Percentiles rank a stretch among this genome's conserved stretches.
Conservation (phyloP, 2,329 filamentous ascomycete species). For the Colletotrichum lini region DNA sequence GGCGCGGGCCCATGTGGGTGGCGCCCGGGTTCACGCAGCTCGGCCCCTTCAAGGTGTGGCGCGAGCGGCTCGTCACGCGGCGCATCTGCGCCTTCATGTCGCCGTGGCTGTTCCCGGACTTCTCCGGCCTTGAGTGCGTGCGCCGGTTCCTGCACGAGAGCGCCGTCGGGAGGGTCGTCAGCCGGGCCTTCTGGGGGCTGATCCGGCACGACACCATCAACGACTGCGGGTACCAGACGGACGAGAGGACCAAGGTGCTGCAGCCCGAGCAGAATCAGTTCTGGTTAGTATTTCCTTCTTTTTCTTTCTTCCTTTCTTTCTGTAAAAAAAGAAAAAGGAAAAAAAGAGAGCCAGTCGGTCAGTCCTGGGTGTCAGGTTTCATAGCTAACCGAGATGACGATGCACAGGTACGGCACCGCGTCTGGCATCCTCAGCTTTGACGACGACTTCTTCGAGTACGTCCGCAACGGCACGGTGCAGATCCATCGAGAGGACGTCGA, state of each 20-base stretch:
- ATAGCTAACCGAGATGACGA: not conserved
- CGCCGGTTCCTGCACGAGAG: constrained; percentile 45
- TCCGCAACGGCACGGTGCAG: constrained; percentile 66
- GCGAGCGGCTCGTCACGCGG: constrained; percentile 64
- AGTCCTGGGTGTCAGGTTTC: too few species aligned
- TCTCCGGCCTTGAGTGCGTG: constrained; percentile 46
- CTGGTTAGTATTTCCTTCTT: constrained; percentile 52
- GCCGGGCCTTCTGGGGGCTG: constrained; percentile 66
- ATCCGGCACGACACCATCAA: constrained; percentile 50
- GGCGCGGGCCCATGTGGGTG: constrained; percentile 70
- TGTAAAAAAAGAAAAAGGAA: too few species aligned
- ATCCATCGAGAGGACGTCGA: constrained; percentile 70
- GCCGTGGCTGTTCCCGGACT: constrained; percentile 45
- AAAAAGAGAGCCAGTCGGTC: too few species aligned
- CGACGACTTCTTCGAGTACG: constrained; percentile 68
- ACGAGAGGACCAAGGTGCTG: constrained; percentile 52
- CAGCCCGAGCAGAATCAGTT: constrained; percentile 62
- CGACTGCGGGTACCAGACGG: constrained; percentile 54
- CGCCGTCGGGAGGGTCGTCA: constrained; percentile 48
- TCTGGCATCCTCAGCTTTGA: constrained; percentile 75
- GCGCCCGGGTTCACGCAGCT: constrained; percentile 60
- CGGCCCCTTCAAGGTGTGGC: constrained; percentile 64
- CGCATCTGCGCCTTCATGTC: constrained; percentile 63
- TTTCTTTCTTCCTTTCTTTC: too few species aligned
- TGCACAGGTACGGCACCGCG: constrained; percentile 65